A percentile compares a stretch with the other conserved stretches of the same genome.
Conservation (phyloP, 1,139 yeast species). For the Diutina neorugosa region DNA sequence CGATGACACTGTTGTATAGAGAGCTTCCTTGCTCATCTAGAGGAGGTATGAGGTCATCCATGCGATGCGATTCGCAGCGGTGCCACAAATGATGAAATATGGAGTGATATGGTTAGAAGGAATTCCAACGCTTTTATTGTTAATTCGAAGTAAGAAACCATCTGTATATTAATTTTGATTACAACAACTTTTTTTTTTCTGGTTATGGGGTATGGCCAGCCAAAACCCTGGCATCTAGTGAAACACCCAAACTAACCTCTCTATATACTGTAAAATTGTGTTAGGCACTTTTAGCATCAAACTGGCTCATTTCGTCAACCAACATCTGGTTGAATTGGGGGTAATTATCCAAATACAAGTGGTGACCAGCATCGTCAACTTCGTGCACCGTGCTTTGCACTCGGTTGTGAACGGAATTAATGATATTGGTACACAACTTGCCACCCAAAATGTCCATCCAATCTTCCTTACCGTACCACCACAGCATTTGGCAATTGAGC, state of each 20-base stretch:
- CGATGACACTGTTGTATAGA: neutral
- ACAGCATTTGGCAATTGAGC: slow-evolving; percentile 39
- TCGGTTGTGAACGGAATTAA: slow-evolving; percentile 17
- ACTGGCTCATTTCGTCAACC: slow-evolving; percentile 10
- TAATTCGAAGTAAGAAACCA: too few relatives aligned
- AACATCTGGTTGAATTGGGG: slow-evolving; percentile 37
- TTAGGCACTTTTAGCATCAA: neutral
- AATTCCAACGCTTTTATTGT: too few relatives aligned
- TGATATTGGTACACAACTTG: slow-evolving; percentile 21
- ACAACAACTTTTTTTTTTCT: neutral
- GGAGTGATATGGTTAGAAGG: too few relatives aligned
- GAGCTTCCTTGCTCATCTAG: neutral
- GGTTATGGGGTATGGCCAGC: neutral
- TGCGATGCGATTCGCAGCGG: neutral
- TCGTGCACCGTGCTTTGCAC: slow-evolving; percentile 26
- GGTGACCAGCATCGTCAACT: slow-evolving; percentile 56
- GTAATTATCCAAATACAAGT: slow-evolving; percentile 53
- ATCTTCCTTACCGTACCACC: slow-evolving; percentile 68
- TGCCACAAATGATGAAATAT: neutral
- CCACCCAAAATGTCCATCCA: slow-evolving; percentile 70
- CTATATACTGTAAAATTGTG: neutral
- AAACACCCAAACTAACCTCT: neutral
- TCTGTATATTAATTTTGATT: neutral
- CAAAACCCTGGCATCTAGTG: neutral
- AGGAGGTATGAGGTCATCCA: neutral